A percentile compares a stretch with the other conserved stretches of the same genome.
phyloP scores from a whole-genome alignment of 495 filamentous ascomycete species.

The Xanthoparmelia taractica region DNA sequence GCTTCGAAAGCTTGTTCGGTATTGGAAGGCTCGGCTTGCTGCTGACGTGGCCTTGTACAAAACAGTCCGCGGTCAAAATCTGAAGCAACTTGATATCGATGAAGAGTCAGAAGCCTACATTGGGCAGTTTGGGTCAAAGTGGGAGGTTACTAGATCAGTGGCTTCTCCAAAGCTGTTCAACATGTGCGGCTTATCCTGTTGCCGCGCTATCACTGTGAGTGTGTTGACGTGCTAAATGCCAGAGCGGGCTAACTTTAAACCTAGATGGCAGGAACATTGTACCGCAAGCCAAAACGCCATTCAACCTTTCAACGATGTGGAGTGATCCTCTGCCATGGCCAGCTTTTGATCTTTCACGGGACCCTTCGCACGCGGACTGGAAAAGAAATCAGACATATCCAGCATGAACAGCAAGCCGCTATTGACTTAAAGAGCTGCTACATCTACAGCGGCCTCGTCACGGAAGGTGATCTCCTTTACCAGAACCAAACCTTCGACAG shows the following conservation, averaged over 20 bases:
- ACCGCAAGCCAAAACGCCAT: constrained; percentile 58
- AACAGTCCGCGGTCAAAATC: constrained; percentile 50
- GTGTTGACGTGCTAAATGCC: neutral
- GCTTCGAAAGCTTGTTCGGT: constrained; percentile 50
- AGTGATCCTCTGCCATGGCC: constrained; percentile 57
- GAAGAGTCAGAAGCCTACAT: constrained; percentile 62
- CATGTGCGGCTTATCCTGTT: constrained; percentile 58
- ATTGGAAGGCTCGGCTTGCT: constrained; percentile 55
- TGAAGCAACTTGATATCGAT: constrained; percentile 57
- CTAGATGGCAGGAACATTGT: constrained; percentile 57
- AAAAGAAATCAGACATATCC: constrained; percentile 51
- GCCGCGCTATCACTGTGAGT: constrained; percentile 54
- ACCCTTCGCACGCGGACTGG: constrained; percentile 52
- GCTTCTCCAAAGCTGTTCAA: constrained; percentile 62
- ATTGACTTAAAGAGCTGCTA: constrained; percentile 63
- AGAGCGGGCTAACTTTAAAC: constrained; percentile 6
- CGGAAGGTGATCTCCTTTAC: constrained; percentile 61
- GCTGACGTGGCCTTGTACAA: constrained; percentile 52
- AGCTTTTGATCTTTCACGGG: constrained; percentile 57
- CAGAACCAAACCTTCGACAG: constrained; percentile 62
- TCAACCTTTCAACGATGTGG: constrained; percentile 54
- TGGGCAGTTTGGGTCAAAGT: constrained; percentile 63
- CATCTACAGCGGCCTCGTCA: constrained; percentile 61
- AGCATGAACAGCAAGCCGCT: constrained; percentile 51
- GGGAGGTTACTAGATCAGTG: constrained; percentile 61